Percentiles rank a stretch among this genome's conserved stretches.
phyloP scores from a whole-genome alignment of 768 basidiomycete genomes.

The Lactarius deliciosus region DNA sequence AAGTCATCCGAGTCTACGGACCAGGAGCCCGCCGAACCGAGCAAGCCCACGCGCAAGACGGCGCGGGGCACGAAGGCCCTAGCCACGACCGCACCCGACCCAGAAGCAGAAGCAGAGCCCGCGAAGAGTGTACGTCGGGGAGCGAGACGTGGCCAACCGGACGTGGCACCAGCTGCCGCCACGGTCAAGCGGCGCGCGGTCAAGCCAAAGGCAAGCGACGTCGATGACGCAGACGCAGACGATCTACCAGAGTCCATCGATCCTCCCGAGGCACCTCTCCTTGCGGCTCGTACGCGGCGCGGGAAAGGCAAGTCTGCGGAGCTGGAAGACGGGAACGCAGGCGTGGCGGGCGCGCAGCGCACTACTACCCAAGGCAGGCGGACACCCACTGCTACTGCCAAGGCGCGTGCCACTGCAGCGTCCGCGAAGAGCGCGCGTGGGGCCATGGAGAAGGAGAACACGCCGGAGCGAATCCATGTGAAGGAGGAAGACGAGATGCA shows the following conservation, averaged over 20 bases:
- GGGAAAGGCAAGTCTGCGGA: slow-evolving; percentile 15
- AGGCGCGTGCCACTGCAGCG: slow-evolving; percentile 19
- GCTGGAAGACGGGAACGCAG: slow-evolving; percentile 15
- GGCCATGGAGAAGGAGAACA: slow-evolving; percentile 38
- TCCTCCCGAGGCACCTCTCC: slow-evolving; percentile 14
- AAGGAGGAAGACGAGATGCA: slow-evolving; percentile 28
- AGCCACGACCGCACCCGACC: slow-evolving; percentile 20
- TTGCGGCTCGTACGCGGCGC: slow-evolving; percentile 15
- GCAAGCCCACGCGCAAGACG: slow-evolving; percentile 22
- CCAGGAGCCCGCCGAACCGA: slow-evolving; percentile 19
- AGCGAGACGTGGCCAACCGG: slow-evolving; percentile 24
- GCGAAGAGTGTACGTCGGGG: slow-evolving; percentile 26
- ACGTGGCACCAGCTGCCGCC: slow-evolving; percentile 15
- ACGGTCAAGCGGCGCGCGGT: slow-evolving; percentile 27
- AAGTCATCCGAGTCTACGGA: slow-evolving; percentile 27
- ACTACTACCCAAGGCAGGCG: slow-evolving; percentile 28
- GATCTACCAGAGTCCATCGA: slow-evolving; percentile 14
- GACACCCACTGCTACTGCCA: slow-evolving; percentile 24
- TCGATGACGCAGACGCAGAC: slow-evolving; percentile 22
- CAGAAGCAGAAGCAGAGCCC: slow-evolving; percentile 23
- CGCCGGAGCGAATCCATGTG: slow-evolving; percentile 32
- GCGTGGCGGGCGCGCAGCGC: slow-evolving; percentile 12
- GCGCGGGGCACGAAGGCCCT: slow-evolving; percentile 15
- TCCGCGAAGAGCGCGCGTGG: slow-evolving; percentile 4
- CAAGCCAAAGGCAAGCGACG: slow-evolving; percentile 29